Evolutionary conservation across 495 filamentous ascomycete species (phyloP), one percentile per base, ranked within the genome.

Genomic region (Annulohypoxylon maeteangense): DNA sequence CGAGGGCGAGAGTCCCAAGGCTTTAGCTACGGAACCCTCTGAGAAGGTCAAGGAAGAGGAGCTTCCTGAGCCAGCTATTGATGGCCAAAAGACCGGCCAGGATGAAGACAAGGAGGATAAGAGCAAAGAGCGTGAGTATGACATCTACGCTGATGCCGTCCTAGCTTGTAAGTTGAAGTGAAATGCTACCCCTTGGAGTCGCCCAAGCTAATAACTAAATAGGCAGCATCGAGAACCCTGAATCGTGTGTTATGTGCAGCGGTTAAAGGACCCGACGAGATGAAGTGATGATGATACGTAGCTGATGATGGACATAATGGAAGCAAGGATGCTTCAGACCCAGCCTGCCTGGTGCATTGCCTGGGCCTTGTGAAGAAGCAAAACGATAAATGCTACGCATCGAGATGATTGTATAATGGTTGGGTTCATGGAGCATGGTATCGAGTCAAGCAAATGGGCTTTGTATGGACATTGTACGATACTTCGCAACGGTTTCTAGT

Each of bases 141-240:
- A 98, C 79, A 99, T 99, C 72, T 99, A 95, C 81, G 93, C 93
- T 3, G 91, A 97, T 72, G 91, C 92, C 61, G 94, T 93, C 25
- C 84, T 99, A 79, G 87, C 89, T 78, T 99, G 95, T 90, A 92
- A 85, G 86, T 79, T 10, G 12, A 63, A 36, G 47, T 59, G 1
- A 60, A 25, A n/a, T 62, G 1, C 4, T 16, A 18, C 42, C 36
- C 36, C 12, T 3, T 18, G 8, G 8, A n/a, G 25, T 7, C 18
- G 11, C 54, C 47, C 12, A 22, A 50, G 57, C 79, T 81, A 74
- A 82, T 51, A 64, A 67, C 29, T 36, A 25, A 50, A 68, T 47
- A 87, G 85, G 85, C 79, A 94, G 92, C 82, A 97, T 97, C 76
- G 92, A 97, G 81, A 95, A 97, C 85, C 91, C 89, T 75, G 93